Percentiles rank a stretch among this genome's conserved stretches.
Evolutionary conservation across 345 rosid species (phyloP).

Genomic region (Ceriops tagal): DNA sequence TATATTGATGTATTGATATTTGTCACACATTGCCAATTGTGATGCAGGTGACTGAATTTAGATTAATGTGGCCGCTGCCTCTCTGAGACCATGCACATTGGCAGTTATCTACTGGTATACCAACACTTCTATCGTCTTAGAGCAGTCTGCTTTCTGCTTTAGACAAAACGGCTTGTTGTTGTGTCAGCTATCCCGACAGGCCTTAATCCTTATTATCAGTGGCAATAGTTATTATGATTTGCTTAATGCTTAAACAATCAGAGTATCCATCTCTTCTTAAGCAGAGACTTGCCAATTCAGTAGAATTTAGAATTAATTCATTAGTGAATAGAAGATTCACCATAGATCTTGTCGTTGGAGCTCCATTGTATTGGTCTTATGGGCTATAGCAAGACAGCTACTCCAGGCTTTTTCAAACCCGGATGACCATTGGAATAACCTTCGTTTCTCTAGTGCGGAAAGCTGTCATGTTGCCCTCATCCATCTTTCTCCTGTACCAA

Average conservation of each 20-base stretch:
- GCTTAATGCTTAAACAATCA: not conserved
- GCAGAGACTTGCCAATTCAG: too few species aligned
- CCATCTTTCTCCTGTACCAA: not conserved
- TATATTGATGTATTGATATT: not conserved
- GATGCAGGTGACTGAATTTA: not conserved
- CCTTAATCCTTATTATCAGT: not conserved
- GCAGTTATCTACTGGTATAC: not conserved
- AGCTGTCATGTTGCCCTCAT: constrained; percentile 1
- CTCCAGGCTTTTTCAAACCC: not conserved
- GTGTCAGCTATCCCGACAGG: not conserved
- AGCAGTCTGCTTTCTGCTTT: not conserved
- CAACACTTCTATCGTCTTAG: not conserved
- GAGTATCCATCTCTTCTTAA: not conserved
- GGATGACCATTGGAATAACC: not conserved
- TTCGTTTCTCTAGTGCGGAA: not conserved
- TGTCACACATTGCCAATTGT: too few species aligned
- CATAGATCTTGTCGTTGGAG: too few species aligned
- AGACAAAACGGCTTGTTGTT: too few species aligned
- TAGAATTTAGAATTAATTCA: not conserved
- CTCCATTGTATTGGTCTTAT: not conserved
- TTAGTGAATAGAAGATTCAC: not conserved
- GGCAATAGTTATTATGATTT: not conserved
- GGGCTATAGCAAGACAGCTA: not conserved
- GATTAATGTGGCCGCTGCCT: not conserved
- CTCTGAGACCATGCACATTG: not conserved